Conservation (phyloP, 2,329 filamentous ascomycete species). For the Claviceps purpurea region DNA sequence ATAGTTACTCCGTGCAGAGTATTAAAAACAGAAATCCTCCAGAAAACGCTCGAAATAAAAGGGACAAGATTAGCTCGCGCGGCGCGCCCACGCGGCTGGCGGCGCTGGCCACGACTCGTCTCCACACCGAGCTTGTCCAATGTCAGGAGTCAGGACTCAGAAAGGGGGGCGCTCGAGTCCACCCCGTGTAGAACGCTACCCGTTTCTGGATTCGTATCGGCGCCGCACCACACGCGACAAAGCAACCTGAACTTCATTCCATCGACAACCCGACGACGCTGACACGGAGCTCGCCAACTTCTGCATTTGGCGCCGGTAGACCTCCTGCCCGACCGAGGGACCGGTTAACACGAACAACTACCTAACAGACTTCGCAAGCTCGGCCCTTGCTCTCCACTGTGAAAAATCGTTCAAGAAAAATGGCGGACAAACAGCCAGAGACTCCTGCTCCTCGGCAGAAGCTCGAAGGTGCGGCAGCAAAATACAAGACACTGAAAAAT, state of each 20-base stretch:
- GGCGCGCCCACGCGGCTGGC: neutral
- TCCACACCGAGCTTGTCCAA: neutral
- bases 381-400: neutral
- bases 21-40: too few relatives aligned
- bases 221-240: neutral
- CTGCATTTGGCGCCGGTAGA: too few relatives aligned
- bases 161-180: conserved; percentile 1
- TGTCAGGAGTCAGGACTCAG: too few relatives aligned
- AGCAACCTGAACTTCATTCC: too few relatives aligned
- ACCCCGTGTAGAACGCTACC: neutral
- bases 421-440: conserved; percentile 27
- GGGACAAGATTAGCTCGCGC: neutral
- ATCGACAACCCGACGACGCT: too few relatives aligned
- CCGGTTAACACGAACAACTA: neutral
- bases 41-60: neutral
- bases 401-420: conserved; percentile 8
- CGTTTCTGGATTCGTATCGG: neutral
- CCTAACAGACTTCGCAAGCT: neutral
- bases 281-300: too few relatives aligned
- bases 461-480: conserved; percentile 50
- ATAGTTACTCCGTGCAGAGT: too few relatives aligned
- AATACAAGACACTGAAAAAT: neutral
- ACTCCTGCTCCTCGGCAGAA: conserved; percentile 51
- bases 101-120: too few relatives aligned
- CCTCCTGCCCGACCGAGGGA: neutral